phyloP scores from a whole-genome alignment of 805 yeast genomes.

The Candida fluviatilis region DNA sequence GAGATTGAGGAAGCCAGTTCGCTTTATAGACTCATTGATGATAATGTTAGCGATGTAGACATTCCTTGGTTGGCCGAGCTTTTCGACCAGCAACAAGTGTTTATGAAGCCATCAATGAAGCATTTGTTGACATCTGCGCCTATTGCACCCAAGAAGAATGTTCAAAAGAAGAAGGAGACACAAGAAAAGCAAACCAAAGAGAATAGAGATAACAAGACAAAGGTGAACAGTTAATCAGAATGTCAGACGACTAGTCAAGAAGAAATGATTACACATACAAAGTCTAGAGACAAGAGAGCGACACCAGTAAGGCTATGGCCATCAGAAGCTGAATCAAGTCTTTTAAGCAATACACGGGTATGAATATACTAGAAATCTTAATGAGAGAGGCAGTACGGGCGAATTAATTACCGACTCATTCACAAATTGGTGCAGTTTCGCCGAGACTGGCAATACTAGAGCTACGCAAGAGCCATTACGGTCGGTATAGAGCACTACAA shows the following conservation, averaged over 20 bases:
- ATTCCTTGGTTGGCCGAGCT: conserved; percentile 44
- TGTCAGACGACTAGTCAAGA: background rate
- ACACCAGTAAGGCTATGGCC: too few species aligned
- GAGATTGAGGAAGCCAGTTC: conserved; percentile 22
- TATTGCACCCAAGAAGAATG: conserved; percentile 20
- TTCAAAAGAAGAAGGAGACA: conserved; percentile 17
- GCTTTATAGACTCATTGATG: conserved; percentile 24
- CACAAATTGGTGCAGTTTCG: too few species aligned
- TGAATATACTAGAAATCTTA: too few species aligned
- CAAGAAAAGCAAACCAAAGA: background rate
- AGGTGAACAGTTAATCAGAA: background rate
- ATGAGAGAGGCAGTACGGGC: too few species aligned
- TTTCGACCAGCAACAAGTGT: conserved; percentile 17
- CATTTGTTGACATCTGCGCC: conserved; percentile 47
- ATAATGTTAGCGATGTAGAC: conserved; percentile 30
- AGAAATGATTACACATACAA: too few species aligned
- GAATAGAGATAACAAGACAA: background rate
- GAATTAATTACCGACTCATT: too few species aligned
- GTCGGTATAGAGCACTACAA: too few species aligned
- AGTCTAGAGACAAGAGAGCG: too few species aligned
- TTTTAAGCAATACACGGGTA: too few species aligned
- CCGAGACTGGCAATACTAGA: too few species aligned
- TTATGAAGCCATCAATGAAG: conserved; percentile 35
- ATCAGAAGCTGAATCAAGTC: too few species aligned
- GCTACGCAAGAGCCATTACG: too few species aligned